Base-by-base conservation (phyloP, 495 filamentous ascomycete species). In the Penicillium riverlandense region DNA sequence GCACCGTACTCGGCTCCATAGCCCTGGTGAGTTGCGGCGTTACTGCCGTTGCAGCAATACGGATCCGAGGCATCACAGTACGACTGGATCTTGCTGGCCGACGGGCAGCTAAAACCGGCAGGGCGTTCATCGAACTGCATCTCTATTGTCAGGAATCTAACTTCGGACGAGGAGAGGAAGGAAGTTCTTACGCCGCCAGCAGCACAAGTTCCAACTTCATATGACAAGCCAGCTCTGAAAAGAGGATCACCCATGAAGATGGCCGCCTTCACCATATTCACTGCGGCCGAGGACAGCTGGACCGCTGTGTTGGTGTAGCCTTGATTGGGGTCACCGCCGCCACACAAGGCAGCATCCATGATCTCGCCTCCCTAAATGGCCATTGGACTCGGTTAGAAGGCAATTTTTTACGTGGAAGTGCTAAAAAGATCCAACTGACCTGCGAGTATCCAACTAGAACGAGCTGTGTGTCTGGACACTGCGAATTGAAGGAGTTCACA, bases 201-300 rank as follows among this genome's bases (percentile, higher is more conserved):
- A 29, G 46, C 52, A 54, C 77, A 82, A 11, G 75, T 80, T 11
- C 80, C 79, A 44, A 83, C 79, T 43, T 80, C 71, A 57, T 83
- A 83, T 0, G 79, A 53, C 30, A 78, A 57, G 3, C 78, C 79
- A 2, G 43, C 54, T 6, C 62, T 57, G 60, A 76, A 71, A 32
- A 74, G 69, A 4, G 80, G 80, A 47, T 79, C 76, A 28, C 79
- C 80, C 76, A 80, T 78, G 53, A 80, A 76, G 53, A 83, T 83
- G 30, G 69, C 76, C 7, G 72, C 80, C 57, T 79, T 82, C 48
- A 79, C 66, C 62, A 69, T 72, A 30, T 59, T 66, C 6, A 74
- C 59, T 6, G 67, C 69, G 11, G 63, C 54, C 0, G 70, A 65
- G 6, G 71, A 62, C 31, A 78, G 61, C 7, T 58, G 66, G 14